These are phyloP conservation scores for Camillea tinctor DNA, from an alignment of 2,329 filamentous ascomycete species.

Conservation along the genomic window DNA sequence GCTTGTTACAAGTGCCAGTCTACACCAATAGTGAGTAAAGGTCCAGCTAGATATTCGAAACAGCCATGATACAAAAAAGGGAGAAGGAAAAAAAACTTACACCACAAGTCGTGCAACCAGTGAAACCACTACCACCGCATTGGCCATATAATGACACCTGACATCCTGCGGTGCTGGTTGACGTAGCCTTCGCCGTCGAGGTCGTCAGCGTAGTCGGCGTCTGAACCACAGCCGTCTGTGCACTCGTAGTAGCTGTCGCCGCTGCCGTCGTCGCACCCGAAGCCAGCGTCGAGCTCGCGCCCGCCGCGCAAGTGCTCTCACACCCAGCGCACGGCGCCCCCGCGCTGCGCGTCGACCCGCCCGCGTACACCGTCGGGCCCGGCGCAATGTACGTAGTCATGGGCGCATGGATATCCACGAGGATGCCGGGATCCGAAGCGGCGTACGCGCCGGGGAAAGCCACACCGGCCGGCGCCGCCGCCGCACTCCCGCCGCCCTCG, in stretches of 20 bases:
- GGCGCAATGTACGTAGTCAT: constrained; percentile 29
- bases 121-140: constrained; percentile 25
- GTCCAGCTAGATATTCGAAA: neutral
- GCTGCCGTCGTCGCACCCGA: constrained; percentile 1
- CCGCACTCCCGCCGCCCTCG: constrained; percentile 8
- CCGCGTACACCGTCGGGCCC: constrained; percentile 27
- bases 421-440: constrained; percentile 27
- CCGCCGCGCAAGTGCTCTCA: constrained; percentile 26
- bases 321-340: constrained; percentile 26
- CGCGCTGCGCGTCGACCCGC: constrained; percentile 27
- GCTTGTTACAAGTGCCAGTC: constrained; percentile 22
- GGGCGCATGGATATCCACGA: constrained; percentile 34
- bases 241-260: constrained; percentile 6
- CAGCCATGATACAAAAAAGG: too few relatives aligned
- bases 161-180: constrained; percentile 14
- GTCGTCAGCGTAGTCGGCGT: constrained; percentile 6
- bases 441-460: constrained; percentile 32
- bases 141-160: constrained; percentile 23
- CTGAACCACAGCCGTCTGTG: neutral
- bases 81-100: constrained; percentile 22
- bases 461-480: constrained; percentile 30
- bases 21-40: constrained; percentile 15
- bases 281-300: constrained; percentile 16
- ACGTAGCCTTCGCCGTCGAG: neutral
- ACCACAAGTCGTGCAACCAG: constrained; percentile 25